Base-by-base conservation (phyloP, 2,329 filamentous ascomycete species). In the Claviceps digitariae region DNA sequence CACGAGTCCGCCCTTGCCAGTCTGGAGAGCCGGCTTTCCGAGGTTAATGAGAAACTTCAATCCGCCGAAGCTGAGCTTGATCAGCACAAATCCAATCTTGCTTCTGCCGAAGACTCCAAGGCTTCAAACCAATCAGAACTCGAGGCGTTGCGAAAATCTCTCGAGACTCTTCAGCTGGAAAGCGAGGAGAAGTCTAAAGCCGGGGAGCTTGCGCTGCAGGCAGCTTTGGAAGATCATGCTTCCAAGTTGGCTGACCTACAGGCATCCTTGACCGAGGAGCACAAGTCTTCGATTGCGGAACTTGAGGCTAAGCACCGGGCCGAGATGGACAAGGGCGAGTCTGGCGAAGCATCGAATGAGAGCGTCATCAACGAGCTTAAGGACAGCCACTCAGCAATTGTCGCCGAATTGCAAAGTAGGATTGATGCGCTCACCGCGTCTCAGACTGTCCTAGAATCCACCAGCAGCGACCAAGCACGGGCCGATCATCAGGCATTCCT, bases 301-400 rank as follows among this genome's bases (percentile, higher is more conserved):
- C 64, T 83, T 47, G 74, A 81, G 62, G 66, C 71, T n/a, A 74
- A 76, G 57, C 76, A 82, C 57, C 69, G 72, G 34, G 70, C 72
- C 47, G 73, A 76, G 56, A 64, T 81, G 29, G 71, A 71, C 7
- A 70, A 74, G 59, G 73, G 69, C 53, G 69, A 72, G 58, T 61
- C 70, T 1, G 68, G 74, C 49, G 67, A 69, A 9, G 67, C 69
- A 13, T 72, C 72, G 2, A 73, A 78, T 31, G 73, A 79, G 55
- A 67, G 74, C 53, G 69, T 72, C 21, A 62, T 82, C 29, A 65
- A 70, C 10, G 75, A 78, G 10, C 67, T 82, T 48, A 77, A 74
- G 60, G 59, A 70, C 4, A 66, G 66, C 48, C 77, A 83, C 56
- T 75, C 81, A 52, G 60, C 69, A 12, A 65, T 69, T 3, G 60